Evolutionary conservation across 1,284 basidiomycete genomes (phyloP).

Genomic region (Moesziomyces sp.): DNA sequence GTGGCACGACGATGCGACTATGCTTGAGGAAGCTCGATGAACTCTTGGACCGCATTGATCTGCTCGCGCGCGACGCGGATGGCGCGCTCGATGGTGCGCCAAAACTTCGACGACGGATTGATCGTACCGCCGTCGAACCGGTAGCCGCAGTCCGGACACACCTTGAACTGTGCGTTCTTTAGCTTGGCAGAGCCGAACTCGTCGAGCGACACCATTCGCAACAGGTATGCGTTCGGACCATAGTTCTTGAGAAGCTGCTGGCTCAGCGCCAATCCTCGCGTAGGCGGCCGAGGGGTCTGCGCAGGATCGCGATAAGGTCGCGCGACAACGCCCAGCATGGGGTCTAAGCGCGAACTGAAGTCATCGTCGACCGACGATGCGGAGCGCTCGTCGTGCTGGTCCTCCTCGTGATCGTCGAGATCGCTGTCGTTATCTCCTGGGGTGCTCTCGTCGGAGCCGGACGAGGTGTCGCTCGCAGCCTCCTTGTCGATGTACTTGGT

Average conservation of each 20-base stretch:
- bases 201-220: conserved; percentile 30
- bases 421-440: conserved; percentile 7
- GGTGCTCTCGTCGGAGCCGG: conserved; percentile 3
- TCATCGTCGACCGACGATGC: background rate
- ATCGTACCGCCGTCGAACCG: conserved; percentile 19
- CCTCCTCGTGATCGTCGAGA: conserved; percentile 3
- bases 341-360: conserved; percentile 1
- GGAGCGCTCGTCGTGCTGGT: background rate
- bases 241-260: conserved; percentile 19
- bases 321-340: background rate
- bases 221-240: conserved; percentile 22
- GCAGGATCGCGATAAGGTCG: background rate
- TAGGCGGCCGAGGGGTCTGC: conserved; percentile 3
- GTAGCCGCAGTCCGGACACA: conserved; percentile 22
- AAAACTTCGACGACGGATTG: background rate
- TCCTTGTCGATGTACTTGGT: conserved; percentile 28
- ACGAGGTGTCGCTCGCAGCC: conserved; percentile 25
- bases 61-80: conserved; percentile 7
- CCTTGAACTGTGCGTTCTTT: background rate
- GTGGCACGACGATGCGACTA: background rate
- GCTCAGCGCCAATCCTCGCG: background rate
- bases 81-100: conserved; percentile 7
- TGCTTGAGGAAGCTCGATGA: conserved; percentile 11
- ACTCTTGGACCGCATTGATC: conserved; percentile 10
- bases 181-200: too few species aligned